These are phyloP conservation scores for Phytophthora colocasiae DNA, from an alignment of 352 stramenopile species.

Conservation along the genomic window DNA sequence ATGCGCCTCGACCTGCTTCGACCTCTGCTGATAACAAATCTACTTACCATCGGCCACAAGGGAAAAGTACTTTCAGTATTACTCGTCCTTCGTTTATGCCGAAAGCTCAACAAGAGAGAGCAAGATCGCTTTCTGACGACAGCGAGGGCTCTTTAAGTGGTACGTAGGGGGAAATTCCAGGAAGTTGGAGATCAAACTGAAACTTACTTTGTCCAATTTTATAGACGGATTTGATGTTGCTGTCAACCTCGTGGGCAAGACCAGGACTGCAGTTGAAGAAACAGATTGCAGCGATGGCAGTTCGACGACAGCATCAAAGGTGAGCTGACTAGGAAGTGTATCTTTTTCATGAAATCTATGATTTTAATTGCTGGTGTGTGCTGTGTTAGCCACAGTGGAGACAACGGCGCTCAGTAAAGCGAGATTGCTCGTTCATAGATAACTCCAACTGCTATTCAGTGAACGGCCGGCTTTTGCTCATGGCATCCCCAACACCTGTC, in stretches of 20 bases:
- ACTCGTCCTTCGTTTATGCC: slow-evolving; percentile 6
- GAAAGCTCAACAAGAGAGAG: slow-evolving; percentile 11
- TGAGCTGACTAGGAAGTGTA: slow-evolving; percentile 1
- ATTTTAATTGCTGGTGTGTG: background rate
- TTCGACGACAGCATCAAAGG: slow-evolving; percentile 15
- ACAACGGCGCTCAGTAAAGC: slow-evolving; percentile 65
- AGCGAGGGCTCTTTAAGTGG: slow-evolving; percentile 53
- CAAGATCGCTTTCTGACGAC: slow-evolving; percentile 28
- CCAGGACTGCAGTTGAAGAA: background rate
- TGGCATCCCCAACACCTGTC: slow-evolving; percentile 6
- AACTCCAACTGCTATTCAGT: slow-evolving; percentile 27
- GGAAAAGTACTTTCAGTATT: slow-evolving; percentile 7
- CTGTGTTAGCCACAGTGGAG: slow-evolving; percentile 40
- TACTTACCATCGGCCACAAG: slow-evolving; percentile 8
- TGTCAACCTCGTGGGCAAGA: slow-evolving; percentile 15
- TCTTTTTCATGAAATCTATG: background rate
- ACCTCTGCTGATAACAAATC: slow-evolving; percentile 11
- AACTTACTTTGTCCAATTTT: slow-evolving; percentile 10
- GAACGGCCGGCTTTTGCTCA: slow-evolving; percentile 32
- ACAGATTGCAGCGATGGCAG: background rate
- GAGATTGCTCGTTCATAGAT: slow-evolving; percentile 68
- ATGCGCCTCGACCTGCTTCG: slow-evolving; percentile 35
- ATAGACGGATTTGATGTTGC: slow-evolving; percentile 45
- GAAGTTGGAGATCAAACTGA: background rate
- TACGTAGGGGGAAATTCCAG: slow-evolving; percentile 17